phyloP scores from a whole-genome alignment of 2,329 filamentous ascomycete species.

The Fusarium fujikuroi region DNA sequence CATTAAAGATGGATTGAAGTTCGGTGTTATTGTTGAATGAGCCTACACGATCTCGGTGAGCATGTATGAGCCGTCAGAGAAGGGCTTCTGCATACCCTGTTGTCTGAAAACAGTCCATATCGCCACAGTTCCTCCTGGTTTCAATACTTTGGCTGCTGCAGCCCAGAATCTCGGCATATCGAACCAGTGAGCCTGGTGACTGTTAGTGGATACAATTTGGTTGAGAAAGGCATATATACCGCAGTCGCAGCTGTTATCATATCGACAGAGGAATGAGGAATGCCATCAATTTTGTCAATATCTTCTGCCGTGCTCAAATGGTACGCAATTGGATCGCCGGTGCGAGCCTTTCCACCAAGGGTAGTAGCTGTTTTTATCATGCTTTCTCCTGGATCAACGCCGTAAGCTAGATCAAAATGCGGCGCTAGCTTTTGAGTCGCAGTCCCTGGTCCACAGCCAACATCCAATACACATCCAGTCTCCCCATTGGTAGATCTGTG shows the following conservation, averaged over 20 bases:
- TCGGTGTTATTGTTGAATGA: background rate
- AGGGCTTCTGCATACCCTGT: rapidly evolving
- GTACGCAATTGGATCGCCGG: background rate
- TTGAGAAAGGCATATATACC: rapidly evolving
- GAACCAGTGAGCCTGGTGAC: background rate
- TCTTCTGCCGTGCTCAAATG: background rate
- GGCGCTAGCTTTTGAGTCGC: background rate
- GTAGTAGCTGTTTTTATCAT: background rate
- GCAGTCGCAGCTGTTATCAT: conserved; percentile 13
- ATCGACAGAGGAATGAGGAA: background rate
- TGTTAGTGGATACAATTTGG: rapidly evolving
- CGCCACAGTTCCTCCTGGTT: background rate
- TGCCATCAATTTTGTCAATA: background rate
- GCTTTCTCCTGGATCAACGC: background rate
- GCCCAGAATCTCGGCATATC: conserved; percentile 18
- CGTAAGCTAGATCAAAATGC: conserved; percentile 1
- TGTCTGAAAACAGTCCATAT: conserved; percentile 8
- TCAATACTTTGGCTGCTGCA: background rate
- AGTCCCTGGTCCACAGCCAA: conserved; percentile 2
- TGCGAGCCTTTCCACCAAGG: background rate
- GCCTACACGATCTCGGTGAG: rapidly evolving
- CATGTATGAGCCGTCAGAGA: rapidly evolving
- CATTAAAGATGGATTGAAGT: background rate
- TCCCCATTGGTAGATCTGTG: background rate
- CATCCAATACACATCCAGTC: background rate